These are phyloP conservation scores for Handroanthus guayacan DNA, from an alignment of 257 asterid species.

Conservation along the genomic window DNA sequence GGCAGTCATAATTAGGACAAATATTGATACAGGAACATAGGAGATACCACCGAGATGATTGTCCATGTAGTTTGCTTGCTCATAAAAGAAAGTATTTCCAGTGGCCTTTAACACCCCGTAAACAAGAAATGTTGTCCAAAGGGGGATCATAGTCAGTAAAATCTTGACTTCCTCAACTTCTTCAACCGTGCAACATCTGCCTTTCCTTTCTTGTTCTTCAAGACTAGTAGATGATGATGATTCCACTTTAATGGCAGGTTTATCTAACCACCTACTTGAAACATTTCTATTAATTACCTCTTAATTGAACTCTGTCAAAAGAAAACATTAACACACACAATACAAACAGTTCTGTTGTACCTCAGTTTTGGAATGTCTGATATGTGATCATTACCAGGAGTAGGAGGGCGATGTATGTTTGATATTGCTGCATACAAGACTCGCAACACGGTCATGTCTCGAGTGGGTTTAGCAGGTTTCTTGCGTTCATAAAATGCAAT, in stretches of 20 bases:
- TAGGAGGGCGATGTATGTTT: conserved; percentile 22
- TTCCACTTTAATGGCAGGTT: conserved; percentile 14
- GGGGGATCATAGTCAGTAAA: conserved; percentile 15
- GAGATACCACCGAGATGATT: not conserved
- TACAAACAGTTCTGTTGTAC: no score
- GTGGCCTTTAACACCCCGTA: conserved; percentile 27
- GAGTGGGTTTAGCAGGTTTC: not conserved
- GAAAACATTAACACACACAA: not conserved
- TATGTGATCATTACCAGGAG: no score
- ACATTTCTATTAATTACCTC: not conserved
- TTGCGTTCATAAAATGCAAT: not conserved
- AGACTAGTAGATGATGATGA: not conserved
- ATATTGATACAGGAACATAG: not conserved
- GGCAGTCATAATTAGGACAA: not conserved
- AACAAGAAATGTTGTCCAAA: conserved; percentile 25
- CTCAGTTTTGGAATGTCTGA: conserved; percentile 1
- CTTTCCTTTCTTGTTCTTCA: not conserved
- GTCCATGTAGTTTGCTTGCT: conserved; percentile 16
- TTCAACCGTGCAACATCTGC: not conserved
- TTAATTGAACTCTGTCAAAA: not conserved
- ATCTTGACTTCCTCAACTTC: conserved; percentile 20
- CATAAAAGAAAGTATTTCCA: conserved; percentile 30
- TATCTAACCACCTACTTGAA: conserved; percentile 30
- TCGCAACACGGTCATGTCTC: not conserved
- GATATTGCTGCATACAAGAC: conserved; percentile 9